Percentiles rank a stretch among this genome's conserved stretches.
Conservation (phyloP, 2,329 filamentous ascomycete genomes). For the Colletotrichum sojae region DNA sequence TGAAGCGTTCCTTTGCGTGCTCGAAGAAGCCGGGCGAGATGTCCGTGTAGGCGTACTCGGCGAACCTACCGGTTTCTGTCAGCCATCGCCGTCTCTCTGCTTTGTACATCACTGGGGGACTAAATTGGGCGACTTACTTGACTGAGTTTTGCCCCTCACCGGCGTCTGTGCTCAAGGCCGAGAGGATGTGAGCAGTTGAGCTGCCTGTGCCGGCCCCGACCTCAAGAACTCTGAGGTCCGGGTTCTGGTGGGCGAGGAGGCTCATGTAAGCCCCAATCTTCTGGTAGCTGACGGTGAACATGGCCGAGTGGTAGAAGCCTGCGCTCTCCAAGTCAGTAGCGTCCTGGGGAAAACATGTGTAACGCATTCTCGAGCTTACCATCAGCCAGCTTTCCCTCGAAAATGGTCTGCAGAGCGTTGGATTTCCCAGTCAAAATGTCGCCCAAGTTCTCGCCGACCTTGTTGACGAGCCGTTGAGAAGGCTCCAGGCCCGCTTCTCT, state of each 20-base stretch:
- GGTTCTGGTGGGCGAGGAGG: conserved; percentile 47
- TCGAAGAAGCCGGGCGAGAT: conserved; percentile 59
- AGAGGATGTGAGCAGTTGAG: conserved; percentile 53
- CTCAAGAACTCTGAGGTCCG: conserved; percentile 51
- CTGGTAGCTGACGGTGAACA: background rate
- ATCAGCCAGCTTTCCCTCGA: conserved; percentile 16
- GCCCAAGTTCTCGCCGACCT: conserved; percentile 12
- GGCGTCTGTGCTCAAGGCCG: conserved; percentile 43
- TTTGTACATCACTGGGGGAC: background rate
- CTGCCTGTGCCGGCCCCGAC: conserved; percentile 57
- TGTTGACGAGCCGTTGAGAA: conserved; percentile 9
- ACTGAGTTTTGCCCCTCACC: conserved; percentile 6
- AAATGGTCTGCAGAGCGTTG: conserved; percentile 18
- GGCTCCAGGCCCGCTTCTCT: conserved; percentile 11
- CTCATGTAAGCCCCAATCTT: conserved; percentile 26
- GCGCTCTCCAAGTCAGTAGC: background rate
- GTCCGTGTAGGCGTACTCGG: conserved; percentile 60
- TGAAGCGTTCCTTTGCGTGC: conserved; percentile 49
- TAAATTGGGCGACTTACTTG: background rate
- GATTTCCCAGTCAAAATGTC: conserved; percentile 19
- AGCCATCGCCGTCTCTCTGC: background rate
- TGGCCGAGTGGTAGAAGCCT: conserved; percentile 20
- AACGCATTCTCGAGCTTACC: conserved; percentile 3
- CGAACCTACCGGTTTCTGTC: conserved; percentile 20
- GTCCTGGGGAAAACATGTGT: background rate